Conservation (phyloP, 2,329 filamentous ascomycete genomes). For the Nemania serpens region DNA sequence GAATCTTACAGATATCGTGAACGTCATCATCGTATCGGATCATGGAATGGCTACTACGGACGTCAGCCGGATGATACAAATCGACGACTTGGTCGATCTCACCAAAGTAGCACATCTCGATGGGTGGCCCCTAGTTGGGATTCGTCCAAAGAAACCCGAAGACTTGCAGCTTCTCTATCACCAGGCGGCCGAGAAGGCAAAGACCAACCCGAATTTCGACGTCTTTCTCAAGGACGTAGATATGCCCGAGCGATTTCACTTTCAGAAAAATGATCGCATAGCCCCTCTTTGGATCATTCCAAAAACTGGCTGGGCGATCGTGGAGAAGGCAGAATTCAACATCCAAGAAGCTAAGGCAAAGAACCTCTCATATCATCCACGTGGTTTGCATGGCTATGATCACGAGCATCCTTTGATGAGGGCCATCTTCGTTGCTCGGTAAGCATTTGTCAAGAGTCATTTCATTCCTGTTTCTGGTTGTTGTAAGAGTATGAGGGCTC, state of each 20-base stretch:
- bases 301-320: slow-evolving; percentile 90
- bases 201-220: slow-evolving; percentile 72
- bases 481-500: background rate
- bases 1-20: slow-evolving; percentile 88
- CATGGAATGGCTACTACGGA: slow-evolving; percentile 98
- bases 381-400: slow-evolving; percentile 92
- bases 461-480: background rate
- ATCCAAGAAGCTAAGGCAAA: slow-evolving; percentile 68
- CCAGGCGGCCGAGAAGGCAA: slow-evolving; percentile 59
- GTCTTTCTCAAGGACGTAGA: slow-evolving; percentile 84
- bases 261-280: slow-evolving; percentile 84
- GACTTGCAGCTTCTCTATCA: slow-evolving; percentile 73
- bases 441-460: background rate
- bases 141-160: slow-evolving; percentile 74
- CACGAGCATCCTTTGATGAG: slow-evolving; percentile 94
- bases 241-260: slow-evolving; percentile 94
- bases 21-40: slow-evolving; percentile 94
- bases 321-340: slow-evolving; percentile 78
- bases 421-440: slow-evolving; percentile 86
- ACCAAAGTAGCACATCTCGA: slow-evolving; percentile 80
- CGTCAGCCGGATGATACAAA: slow-evolving; percentile 76
- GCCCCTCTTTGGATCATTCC: slow-evolving; percentile 95
- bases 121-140: slow-evolving; percentile 90
- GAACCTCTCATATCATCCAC: slow-evolving; percentile 73
- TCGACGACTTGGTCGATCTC: slow-evolving; percentile 86